Conservation (phyloP, 202 grass and related monocot species). For the Bolboschoenoplectus hybrid region DNA sequence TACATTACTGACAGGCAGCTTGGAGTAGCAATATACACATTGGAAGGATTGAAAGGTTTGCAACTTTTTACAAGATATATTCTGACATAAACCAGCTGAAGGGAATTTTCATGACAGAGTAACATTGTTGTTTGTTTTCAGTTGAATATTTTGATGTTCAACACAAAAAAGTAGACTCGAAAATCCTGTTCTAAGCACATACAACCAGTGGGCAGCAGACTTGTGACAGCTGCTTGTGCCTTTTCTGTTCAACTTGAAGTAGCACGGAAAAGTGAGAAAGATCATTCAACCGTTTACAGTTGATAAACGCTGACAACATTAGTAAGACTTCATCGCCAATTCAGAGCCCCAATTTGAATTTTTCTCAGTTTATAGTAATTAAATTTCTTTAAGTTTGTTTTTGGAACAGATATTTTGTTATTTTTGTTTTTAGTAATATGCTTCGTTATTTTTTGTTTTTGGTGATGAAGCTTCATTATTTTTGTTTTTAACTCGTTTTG, state of each 20-base stretch:
- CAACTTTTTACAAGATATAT: background rate
- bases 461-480: too few relatives aligned
- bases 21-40: conserved; percentile 15
- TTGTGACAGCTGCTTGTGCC: background rate
- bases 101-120: background rate
- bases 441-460: too few relatives aligned
- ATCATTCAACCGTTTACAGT: too few relatives aligned
- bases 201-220: background rate
- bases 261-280: background rate
- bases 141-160: background rate
- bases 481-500: too few relatives aligned
- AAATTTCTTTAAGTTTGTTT: too few relatives aligned
- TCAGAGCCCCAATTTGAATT: too few relatives aligned
- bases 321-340: too few relatives aligned
- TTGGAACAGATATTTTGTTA: too few relatives aligned
- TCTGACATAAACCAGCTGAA: background rate
- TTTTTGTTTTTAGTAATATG: too few relatives aligned
- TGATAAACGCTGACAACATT: too few relatives aligned
- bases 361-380: too few relatives aligned
- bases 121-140: background rate
- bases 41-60: background rate
- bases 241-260: background rate
- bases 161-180: background rate
- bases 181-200: background rate
- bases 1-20: background rate